Conservation (phyloP, 768 basidiomycete genomes). For the Serendipita sp. region DNA sequence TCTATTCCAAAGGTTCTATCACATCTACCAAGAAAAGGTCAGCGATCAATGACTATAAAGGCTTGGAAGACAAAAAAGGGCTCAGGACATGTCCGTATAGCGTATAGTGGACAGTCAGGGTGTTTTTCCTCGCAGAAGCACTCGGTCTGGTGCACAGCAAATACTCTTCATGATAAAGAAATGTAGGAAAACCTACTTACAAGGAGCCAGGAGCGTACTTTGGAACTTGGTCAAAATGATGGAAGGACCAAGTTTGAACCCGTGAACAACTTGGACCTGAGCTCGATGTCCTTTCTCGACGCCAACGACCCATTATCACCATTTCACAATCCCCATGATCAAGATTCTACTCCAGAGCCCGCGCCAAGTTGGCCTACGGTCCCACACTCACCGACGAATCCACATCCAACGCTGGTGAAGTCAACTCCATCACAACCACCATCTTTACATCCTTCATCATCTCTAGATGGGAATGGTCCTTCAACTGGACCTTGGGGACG, state of each 20-base stretch:
- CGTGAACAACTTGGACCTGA: neutral
- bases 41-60: no score
- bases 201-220: neutral
- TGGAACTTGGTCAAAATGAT: neutral
- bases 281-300: neutral
- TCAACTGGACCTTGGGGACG: constrained; percentile 49
- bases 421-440: constrained; percentile 35
- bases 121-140: neutral
- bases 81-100: neutral
- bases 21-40: no score
- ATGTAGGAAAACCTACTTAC: neutral
- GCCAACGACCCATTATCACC: constrained; percentile 3
- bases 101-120: constrained; percentile 1
- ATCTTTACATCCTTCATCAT: constrained; percentile 15
- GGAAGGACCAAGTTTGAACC: neutral
- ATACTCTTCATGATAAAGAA: neutral
- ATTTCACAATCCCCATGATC: neutral
- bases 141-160: constrained; percentile 6
- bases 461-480: constrained; percentile 9
- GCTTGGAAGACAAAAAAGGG: neutral
- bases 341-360: constrained; percentile 18
- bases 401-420: constrained; percentile 53
- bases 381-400: constrained; percentile 53
- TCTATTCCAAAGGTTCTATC: no score
- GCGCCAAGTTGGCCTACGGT: constrained; percentile 66